These are phyloP conservation scores for Bipolaris victoriae DNA, from an alignment of 2,329 filamentous ascomycete species.

Conservation along the genomic window DNA sequence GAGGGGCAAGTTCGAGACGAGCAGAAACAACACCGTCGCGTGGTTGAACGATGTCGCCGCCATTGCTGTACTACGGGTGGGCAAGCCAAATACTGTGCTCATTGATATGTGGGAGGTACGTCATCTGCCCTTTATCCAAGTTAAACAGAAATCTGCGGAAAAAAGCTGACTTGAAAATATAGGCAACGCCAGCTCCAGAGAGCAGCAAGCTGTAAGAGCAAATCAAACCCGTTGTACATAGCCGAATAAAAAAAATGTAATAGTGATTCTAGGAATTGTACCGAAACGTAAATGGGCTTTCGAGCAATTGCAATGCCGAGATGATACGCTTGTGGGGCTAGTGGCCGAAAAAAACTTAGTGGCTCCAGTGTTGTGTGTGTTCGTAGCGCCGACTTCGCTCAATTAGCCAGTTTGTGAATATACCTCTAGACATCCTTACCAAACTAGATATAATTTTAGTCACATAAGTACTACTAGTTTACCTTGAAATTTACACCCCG, in stretches of 20 bases:
- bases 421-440: not conserved
- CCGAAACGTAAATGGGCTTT: not conserved
- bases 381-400: slow-evolving; percentile 8
- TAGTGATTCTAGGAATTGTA: not conserved
- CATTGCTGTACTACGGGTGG: slow-evolving; percentile 31
- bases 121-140: not conserved
- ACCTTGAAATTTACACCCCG: not conserved
- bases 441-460: not conserved
- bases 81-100: slow-evolving; percentile 25
- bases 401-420: not conserved
- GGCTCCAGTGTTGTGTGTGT: not conserved
- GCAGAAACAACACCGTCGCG: slow-evolving; percentile 38
- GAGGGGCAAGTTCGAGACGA: slow-evolving; percentile 45
- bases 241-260: not conserved
- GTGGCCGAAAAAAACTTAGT: slow-evolving; percentile 15
- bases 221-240: not conserved
- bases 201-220: too few species aligned
- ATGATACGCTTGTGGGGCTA: slow-evolving; percentile 11
- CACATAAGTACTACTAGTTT: not conserved
- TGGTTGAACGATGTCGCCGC: slow-evolving; percentile 50
- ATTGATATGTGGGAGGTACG: slow-evolving; percentile 40
- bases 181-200: slow-evolving; percentile 6
- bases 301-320: not conserved
- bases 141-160: not conserved
- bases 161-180: not conserved